A percentile compares a stretch with the other conserved stretches of the same genome.
phyloP scores from a whole-genome alignment of 495 filamentous ascomycete genomes.

The Chaetomium cochliodes region DNA sequence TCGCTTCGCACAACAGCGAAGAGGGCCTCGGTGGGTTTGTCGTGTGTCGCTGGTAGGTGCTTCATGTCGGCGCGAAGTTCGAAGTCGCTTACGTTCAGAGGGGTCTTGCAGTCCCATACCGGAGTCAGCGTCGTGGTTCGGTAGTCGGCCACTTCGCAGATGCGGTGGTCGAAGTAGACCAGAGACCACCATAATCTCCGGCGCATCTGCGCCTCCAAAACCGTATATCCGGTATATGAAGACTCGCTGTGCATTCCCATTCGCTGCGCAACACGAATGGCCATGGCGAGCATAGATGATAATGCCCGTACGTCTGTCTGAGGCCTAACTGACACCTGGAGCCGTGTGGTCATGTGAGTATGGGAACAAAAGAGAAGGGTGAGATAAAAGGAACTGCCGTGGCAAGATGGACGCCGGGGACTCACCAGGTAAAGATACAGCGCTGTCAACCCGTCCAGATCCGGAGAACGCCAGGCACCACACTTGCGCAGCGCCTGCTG shows the following conservation, averaged over 20 bases:
- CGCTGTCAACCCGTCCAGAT: neutral
- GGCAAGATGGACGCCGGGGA: neutral
- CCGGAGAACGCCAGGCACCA: neutral
- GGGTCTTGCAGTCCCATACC: neutral
- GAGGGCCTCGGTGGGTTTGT: neutral
- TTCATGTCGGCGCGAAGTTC: neutral
- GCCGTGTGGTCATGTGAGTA: neutral
- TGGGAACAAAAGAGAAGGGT: no score
- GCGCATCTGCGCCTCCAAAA: neutral
- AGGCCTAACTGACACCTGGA: neutral
- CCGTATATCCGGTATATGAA: neutral
- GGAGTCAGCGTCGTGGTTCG: neutral
- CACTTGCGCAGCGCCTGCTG: neutral
- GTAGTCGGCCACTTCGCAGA: neutral
- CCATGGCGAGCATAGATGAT: neutral
- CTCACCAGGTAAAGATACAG: neutral
- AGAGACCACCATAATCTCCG: neutral
- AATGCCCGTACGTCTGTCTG: neutral
- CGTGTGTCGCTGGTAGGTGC: neutral
- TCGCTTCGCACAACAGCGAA: neutral
- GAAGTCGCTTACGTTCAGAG: neutral
- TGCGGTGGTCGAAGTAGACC: neutral
- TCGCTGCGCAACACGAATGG: neutral
- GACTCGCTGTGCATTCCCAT: neutral
- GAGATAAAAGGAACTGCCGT: no score